Conservation (phyloP, 768 basidiomycete species). For the Thelephora ganbajun region DNA sequence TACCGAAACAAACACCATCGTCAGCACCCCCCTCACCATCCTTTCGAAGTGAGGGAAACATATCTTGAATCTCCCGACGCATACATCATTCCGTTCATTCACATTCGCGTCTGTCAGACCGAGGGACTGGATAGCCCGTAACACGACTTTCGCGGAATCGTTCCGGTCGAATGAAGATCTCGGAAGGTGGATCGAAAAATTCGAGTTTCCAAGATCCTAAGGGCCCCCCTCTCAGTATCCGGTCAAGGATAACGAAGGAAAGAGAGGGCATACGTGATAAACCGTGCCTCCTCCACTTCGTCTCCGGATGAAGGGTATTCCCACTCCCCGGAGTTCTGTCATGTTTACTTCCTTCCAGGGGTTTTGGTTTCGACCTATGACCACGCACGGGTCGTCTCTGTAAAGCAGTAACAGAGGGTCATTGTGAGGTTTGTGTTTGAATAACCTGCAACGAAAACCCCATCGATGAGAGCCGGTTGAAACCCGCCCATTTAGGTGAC, state of each 20-base stretch:
- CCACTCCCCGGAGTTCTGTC: conserved; percentile 29
- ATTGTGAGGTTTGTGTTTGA: conserved; percentile 55
- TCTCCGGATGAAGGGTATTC: conserved; percentile 69
- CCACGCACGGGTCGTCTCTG: conserved; percentile 75
- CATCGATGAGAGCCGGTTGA: conserved; percentile 9
- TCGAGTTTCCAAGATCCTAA: conserved; percentile 94
- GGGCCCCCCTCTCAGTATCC: neutral
- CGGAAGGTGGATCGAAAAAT: conserved; percentile 89
- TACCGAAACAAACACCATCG: neutral
- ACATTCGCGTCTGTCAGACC: conserved; percentile 54
- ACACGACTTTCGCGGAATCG: conserved; percentile 62
- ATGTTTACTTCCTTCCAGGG: conserved; percentile 97
- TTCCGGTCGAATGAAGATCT: conserved; percentile 68
- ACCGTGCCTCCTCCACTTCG: conserved; percentile 93
- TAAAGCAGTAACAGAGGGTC: conserved; percentile 77
- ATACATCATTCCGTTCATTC: conserved; percentile 88
- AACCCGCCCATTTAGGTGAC: conserved; percentile 2
- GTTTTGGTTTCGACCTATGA: conserved; percentile 94
- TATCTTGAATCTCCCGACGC: conserved; percentile 80
- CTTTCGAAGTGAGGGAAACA: conserved; percentile 22
- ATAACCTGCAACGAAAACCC: conserved; percentile 31
- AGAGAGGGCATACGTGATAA: conserved; percentile 60
- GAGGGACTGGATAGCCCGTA: conserved; percentile 63
- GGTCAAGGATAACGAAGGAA: neutral
- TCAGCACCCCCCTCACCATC: conserved; percentile 7